A percentile compares a stretch with the other conserved stretches of the same genome.
These are phyloP conservation scores for Singerocomus inundabilis DNA, from an alignment of 1,284 basidiomycete genomes.

Conservation along the genomic window DNA sequence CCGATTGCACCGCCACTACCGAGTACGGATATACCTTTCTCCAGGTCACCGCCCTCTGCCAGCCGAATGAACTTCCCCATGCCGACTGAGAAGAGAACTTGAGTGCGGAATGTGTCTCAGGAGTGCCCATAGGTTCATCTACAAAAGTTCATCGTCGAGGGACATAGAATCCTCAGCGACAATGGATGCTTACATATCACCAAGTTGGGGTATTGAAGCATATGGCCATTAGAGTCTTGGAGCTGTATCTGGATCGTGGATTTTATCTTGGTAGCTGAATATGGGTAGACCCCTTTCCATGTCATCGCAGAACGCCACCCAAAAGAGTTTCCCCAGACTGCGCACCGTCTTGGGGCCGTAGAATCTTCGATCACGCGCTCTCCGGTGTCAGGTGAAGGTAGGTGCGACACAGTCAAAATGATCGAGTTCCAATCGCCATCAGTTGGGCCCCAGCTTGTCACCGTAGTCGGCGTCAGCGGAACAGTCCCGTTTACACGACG, in stretches of 20 bases:
- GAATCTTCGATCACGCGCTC: constrained; percentile 43
- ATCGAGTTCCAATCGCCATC: constrained; percentile 20
- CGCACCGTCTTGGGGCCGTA: not conserved
- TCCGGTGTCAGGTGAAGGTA: constrained; percentile 37
- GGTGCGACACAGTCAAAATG: constrained; percentile 3
- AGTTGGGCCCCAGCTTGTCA: constrained; percentile 33
- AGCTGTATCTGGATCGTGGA: constrained; percentile 3
- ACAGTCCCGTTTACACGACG: constrained; percentile 55
- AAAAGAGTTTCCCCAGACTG: constrained; percentile 41
- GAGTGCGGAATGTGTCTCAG: constrained; percentile 39
- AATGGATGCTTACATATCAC: constrained; percentile 35
- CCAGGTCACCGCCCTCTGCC: constrained; percentile 20
- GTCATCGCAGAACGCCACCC: constrained; percentile 22
- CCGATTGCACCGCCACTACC: not conserved
- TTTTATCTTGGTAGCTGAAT: constrained; percentile 6
- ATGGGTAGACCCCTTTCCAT: constrained; percentile 27
- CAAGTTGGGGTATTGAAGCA: constrained; percentile 34
- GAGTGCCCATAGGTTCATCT: constrained; percentile 44
- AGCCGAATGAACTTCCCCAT: constrained; percentile 25
- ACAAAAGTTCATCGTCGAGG: constrained; percentile 3
- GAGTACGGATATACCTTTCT: constrained; percentile 20
- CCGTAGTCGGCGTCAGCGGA: constrained; percentile 44
- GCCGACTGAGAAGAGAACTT: not conserved
- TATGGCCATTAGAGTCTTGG: constrained; percentile 4
- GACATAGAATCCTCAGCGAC: not conserved